phyloP scores from a whole-genome alignment of 371 early-diverging fungal genomes.

The Basidiobolus heterosporus region DNA sequence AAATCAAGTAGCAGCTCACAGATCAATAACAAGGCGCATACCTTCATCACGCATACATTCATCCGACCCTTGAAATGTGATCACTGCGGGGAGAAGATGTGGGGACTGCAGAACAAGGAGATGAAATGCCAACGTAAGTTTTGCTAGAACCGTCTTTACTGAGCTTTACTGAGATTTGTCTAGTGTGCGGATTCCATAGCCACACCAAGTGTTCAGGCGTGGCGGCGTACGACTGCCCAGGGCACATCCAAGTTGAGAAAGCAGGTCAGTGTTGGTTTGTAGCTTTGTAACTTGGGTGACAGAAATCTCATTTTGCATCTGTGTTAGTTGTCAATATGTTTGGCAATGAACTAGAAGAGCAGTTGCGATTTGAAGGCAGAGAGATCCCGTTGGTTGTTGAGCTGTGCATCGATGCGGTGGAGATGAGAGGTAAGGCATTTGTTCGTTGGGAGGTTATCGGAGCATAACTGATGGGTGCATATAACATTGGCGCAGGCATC shows the following conservation, averaged over 20 bases:
- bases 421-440: slow-evolving; percentile 20
- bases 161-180: neutral
- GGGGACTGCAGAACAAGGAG: slow-evolving; percentile 56
- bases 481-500: slow-evolving; percentile 32
- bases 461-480: too few species aligned
- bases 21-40: slow-evolving; percentile 19
- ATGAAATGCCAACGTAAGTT: slow-evolving; percentile 49
- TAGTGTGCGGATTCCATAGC: slow-evolving; percentile 34
- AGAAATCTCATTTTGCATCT: neutral
- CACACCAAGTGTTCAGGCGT: slow-evolving; percentile 35
- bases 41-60: slow-evolving; percentile 39
- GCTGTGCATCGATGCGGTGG: slow-evolving; percentile 62
- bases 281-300: neutral
- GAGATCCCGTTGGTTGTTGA: slow-evolving; percentile 56
- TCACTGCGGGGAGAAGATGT: slow-evolving; percentile 66
- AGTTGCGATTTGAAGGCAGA: slow-evolving; percentile 27
- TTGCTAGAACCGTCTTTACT: neutral
- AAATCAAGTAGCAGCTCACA: too few species aligned
- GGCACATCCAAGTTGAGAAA: neutral
- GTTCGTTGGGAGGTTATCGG: slow-evolving; percentile 3
- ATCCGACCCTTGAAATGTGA: slow-evolving; percentile 61
- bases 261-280: neutral
- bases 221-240: slow-evolving; percentile 16
- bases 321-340: slow-evolving; percentile 23
- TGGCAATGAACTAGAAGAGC: slow-evolving; percentile 30